Evolutionary conservation across 345 rosid species (phyloP), one percentile per base, ranked within the genome.

Genomic region (Sapria himalayana): DNA sequence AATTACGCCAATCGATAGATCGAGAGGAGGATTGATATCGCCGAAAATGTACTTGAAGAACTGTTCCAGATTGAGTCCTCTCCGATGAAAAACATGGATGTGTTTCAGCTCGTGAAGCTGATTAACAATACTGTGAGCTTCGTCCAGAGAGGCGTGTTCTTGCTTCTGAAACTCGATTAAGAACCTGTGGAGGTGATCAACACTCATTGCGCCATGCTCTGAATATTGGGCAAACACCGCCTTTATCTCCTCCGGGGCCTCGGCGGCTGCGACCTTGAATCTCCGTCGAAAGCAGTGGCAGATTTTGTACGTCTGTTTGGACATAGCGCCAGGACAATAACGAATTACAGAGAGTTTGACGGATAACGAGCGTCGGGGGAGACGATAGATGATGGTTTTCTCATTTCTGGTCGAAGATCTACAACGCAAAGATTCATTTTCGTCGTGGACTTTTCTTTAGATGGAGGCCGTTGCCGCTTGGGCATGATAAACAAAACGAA

Each of bases 201-300:
- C 55, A 5, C 62, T 50, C 58, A 89, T 71, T 6, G 36, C 4
- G 2, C 61, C 73, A 7, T 72, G 77, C 1, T 54, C 59, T 20
- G 78, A 58, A 71, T 56, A 76, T 15, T 29, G 40, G 14, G 22
- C 20, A 40, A 82, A 89, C 3, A 56, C 62, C 11, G 52, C 58
- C 29, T 52, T 66, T 42, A 89, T 75, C 50, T 84, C 95, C 9
- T 58, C 47, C n/a, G 99, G 91, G 0, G 85, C 85, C 60, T 74
- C 73, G 15, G 73, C 67, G 55, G 66, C 84, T 13, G 65, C 67
- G 66, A 73, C 62, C 54, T 61, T 74, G 79, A 79, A 77, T 60
- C 76, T 73, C 34, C 98, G 59, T 50, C 66, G 69, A 64, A 76
- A 89, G 59, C 70, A 67, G 54, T 64, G 69, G 70, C 77, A 79